Conservation (phyloP, 306 rosid genomes). For the Cucurbita maxima region DNA sequence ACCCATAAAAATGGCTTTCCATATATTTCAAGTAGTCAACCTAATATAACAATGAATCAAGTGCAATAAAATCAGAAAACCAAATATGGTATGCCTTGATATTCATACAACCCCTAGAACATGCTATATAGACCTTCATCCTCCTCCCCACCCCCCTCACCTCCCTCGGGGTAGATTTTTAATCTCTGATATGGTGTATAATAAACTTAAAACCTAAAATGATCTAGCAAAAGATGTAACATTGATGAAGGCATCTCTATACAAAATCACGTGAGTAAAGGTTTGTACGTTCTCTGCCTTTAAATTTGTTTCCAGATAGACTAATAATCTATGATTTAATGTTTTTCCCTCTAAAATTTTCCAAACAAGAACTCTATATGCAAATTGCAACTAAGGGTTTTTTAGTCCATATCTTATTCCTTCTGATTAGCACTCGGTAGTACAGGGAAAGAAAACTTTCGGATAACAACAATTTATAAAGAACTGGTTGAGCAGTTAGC, state of each 20-base stretch:
- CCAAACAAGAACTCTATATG: neutral
- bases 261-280: neutral
- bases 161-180: neutral
- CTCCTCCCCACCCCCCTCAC: neutral
- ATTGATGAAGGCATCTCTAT: neutral
- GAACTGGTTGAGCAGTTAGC: neutral
- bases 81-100: neutral
- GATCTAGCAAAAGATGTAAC: neutral
- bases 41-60: neutral
- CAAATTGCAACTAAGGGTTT: neutral
- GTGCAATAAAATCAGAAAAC: neutral
- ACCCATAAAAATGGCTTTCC: neutral
- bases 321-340: neutral
- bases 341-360: neutral
- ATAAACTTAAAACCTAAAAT: too few relatives aligned
- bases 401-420: neutral
- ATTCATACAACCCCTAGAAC: neutral
- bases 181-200: neutral
- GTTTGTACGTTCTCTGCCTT: neutral
- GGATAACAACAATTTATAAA: neutral
- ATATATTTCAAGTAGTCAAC: neutral
- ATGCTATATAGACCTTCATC: neutral
- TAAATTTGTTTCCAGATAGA: neutral
- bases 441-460: neutral
- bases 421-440: neutral